Evolutionary conservation across 2,329 filamentous ascomycete species (phyloP).

Genomic region (Sporothrix dimorphospora): DNA sequence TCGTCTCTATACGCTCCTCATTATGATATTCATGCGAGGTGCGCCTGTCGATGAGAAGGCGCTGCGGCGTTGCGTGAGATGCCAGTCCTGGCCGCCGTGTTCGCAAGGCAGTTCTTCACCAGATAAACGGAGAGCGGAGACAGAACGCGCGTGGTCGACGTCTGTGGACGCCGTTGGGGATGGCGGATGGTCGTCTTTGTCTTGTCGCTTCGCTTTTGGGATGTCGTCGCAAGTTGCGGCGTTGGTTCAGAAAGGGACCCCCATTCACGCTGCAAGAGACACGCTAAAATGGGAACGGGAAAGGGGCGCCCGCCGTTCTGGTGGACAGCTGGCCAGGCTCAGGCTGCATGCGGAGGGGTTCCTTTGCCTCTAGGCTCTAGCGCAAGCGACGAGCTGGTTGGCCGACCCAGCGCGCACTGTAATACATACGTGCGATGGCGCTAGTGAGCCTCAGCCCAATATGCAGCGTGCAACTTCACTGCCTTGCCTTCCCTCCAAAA

Average conservation of each 20-base stretch:
- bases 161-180: not conserved
- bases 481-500: not conserved
- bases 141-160: not conserved
- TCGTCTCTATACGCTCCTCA: slow-evolving; percentile 25
- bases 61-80: slow-evolving; percentile 4
- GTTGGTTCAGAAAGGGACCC: not conserved
- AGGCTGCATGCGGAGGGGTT: slow-evolving; percentile 19
- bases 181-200: not conserved
- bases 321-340: slow-evolving; percentile 7
- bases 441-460: slow-evolving; percentile 6
- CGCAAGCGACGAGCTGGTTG: slow-evolving; percentile 19
- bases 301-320: slow-evolving; percentile 10
- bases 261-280: not conserved
- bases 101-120: not conserved
- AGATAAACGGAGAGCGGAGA: too few relatives aligned
- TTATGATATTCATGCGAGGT: slow-evolving; percentile 19
- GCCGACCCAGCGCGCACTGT: not conserved
- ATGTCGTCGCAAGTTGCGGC: slow-evolving; percentile 5
- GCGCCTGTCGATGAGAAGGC: not conserved
- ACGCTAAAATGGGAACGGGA: slow-evolving; percentile 17
- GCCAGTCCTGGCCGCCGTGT: not conserved
- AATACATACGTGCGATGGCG: not conserved
- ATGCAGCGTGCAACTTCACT: not conserved
- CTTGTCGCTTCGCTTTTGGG: not conserved
- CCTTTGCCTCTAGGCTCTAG: not conserved